Percentiles rank a stretch among this genome's conserved stretches.
These are phyloP conservation scores for Albifimbria verrucaria DNA, from an alignment of 2,329 filamentous ascomycete species.

Conservation along the genomic window DNA sequence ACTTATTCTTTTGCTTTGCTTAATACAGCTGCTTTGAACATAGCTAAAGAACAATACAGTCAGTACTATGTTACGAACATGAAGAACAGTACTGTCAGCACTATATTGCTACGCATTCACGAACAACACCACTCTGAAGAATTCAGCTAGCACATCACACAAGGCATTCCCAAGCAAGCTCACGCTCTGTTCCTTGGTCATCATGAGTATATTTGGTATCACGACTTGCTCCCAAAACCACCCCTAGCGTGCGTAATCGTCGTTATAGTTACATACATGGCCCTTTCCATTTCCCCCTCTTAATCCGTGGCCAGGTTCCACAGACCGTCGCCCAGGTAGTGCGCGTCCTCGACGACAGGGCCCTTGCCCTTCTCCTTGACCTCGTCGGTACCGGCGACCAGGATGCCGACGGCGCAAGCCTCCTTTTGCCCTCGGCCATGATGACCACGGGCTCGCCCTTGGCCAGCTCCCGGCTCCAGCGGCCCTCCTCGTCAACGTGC, in stretches of 20 bases:
- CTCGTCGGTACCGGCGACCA: constrained; percentile 84
- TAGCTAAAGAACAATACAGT: too few relatives aligned
- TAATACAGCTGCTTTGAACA: too few relatives aligned
- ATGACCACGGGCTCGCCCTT: constrained; percentile 85
- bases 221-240: neutral
- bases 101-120: too few relatives aligned
- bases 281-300: neutral
- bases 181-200: neutral
- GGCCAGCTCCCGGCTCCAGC: constrained; percentile 65
- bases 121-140: too few relatives aligned
- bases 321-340: constrained; percentile 90
- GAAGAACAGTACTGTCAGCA: too few relatives aligned
- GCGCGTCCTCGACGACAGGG: constrained; percentile 86
- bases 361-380: constrained; percentile 95
- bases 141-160: too few relatives aligned
- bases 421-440: constrained; percentile 90
- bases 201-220: neutral
- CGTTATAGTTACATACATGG: neutral
- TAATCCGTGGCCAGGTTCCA: constrained; percentile 68
- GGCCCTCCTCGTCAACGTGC: constrained; percentile 44
- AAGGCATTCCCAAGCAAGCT: too few relatives aligned
- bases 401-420: constrained; percentile 80
- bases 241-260: neutral
- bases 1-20: too few relatives aligned
- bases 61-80: too few relatives aligned